Base-by-base conservation (phyloP, 495 filamentous ascomycete species). In the Daldinia concentrica region DNA sequence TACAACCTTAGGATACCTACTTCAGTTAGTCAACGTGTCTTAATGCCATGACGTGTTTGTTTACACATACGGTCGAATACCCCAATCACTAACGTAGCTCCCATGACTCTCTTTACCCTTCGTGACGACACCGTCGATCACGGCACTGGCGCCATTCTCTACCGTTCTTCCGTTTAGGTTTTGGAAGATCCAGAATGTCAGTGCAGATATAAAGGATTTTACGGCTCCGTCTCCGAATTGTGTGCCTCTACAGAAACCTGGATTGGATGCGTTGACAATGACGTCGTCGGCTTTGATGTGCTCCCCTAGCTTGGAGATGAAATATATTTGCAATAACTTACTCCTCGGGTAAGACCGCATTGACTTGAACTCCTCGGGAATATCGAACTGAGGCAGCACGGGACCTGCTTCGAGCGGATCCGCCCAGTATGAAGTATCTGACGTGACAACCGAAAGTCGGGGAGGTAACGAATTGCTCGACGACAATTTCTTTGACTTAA, bases 191-290 rank as follows among this genome's bases (percentile, higher is more conserved):
- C 54, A 58, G 22, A 80, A 70, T 0, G 57, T 56, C 1, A 74
- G 15, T 6, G 29, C 66, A 1, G 60, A 51, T 4, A 74, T 32
- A 11, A 52, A 59, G 2, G 66, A 59, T 8, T 17, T 19, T 15
- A n/a, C 58, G 0, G 50, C 69, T 15, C 81, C 75, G 11, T 76
- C 66, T 7, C 60, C 64, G 11, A 85, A 71, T 1, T 69, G 66
- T 3, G 83, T 85, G 8, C 79, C 82, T 36, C 72, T 77, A 34
- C 71, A 77, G 30, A 81, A 66, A 11, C 82, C 84, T 0, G 84
- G 84, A 58, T 86, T 82, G 7, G 82, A 81, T 27, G 80, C 15
- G 61, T 84, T 86, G 43, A 87, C 67, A n/a, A 85, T 76, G 4
- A 85, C 80, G 36, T 85, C 82, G 27, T 81, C 63, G 55, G 75